These are phyloP conservation scores for Fusarium siculi DNA, from an alignment of 2,329 filamentous ascomycete species.

Conservation along the genomic window DNA sequence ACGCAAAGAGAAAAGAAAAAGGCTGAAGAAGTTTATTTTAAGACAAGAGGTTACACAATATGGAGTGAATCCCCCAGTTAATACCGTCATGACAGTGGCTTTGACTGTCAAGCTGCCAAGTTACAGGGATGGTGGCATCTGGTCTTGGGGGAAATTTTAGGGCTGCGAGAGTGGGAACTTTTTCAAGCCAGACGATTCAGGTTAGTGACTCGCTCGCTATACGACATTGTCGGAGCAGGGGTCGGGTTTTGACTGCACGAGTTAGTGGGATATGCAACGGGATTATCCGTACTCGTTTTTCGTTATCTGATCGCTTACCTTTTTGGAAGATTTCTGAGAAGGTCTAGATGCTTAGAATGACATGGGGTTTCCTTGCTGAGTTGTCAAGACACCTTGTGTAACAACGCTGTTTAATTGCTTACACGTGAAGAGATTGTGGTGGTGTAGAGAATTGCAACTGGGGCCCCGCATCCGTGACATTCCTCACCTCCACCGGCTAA, in stretches of 20 bases:
- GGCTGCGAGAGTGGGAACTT: not conserved
- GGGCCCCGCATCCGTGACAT: not conserved
- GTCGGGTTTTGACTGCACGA: not conserved
- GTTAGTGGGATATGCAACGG: not conserved
- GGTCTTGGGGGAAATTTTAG: not conserved
- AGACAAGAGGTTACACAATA: not conserved
- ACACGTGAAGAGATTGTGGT: not conserved
- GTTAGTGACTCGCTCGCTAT: not conserved
- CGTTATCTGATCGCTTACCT: not conserved
- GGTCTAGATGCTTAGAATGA: not conserved
- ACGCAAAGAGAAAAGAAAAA: not conserved
- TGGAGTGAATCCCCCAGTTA: not conserved
- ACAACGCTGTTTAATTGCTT: not conserved
- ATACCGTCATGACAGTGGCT: not conserved
- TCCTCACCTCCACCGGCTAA: not conserved
- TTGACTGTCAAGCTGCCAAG: not conserved
- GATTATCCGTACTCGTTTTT: not conserved
- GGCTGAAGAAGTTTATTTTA: not conserved
- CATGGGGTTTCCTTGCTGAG: not conserved
- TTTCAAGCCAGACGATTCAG: not conserved
- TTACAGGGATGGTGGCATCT: not conserved
- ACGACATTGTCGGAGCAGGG: not conserved
- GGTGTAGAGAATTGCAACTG: not conserved
- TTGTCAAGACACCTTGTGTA: not conserved
- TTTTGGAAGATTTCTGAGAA: not conserved